A percentile compares a stretch with the other conserved stretches of the same genome.
These are phyloP conservation scores for Musa balbisiana DNA, from an alignment of 202 grass and related monocot genomes.

Conservation along the genomic window DNA sequence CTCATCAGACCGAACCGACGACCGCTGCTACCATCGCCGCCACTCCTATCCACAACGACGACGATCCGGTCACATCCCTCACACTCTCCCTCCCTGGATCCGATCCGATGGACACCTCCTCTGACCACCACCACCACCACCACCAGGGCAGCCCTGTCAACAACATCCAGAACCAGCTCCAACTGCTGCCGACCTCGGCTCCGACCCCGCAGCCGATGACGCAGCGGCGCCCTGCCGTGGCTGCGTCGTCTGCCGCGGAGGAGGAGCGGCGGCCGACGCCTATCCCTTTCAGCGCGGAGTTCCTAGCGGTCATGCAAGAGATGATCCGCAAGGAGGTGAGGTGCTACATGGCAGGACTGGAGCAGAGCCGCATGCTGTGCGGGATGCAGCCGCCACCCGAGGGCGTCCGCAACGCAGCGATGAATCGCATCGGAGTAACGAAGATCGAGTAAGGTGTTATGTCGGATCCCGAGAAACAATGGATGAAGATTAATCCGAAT, in stretches of 20 bases:
- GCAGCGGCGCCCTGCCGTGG: not conserved
- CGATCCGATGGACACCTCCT: slow-evolving; percentile 18
- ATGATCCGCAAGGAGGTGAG: slow-evolving; percentile 72
- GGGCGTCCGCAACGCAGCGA: slow-evolving; percentile 37
- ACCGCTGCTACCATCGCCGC: not conserved
- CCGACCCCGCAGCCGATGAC: not conserved
- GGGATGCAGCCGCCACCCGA: slow-evolving; percentile 33
- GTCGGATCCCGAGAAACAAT: too few species aligned
- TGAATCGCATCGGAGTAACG: slow-evolving; percentile 36
- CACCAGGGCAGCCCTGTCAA: slow-evolving; percentile 30
- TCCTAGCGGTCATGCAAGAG: slow-evolving; percentile 63
- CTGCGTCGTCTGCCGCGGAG: not conserved
- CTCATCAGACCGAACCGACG: not conserved
- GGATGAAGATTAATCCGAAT: too few species aligned
- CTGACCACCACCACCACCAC: slow-evolving; percentile 22
- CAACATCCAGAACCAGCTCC: slow-evolving; percentile 28
- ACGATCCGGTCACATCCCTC: slow-evolving; percentile 64
- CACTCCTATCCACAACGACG: slow-evolving; percentile 1
- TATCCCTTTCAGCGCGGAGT: slow-evolving; percentile 26
- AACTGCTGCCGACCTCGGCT: not conserved
- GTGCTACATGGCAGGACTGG: slow-evolving; percentile 66
- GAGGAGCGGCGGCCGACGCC: not conserved
- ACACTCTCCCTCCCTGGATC: slow-evolving; percentile 55
- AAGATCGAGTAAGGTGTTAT: slow-evolving; percentile 22
- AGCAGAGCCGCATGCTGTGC: slow-evolving; percentile 32